These are phyloP conservation scores for Ganoderma lucidum DNA, from an alignment of 1,284 basidiomycete genomes.

Conservation along the genomic window DNA sequence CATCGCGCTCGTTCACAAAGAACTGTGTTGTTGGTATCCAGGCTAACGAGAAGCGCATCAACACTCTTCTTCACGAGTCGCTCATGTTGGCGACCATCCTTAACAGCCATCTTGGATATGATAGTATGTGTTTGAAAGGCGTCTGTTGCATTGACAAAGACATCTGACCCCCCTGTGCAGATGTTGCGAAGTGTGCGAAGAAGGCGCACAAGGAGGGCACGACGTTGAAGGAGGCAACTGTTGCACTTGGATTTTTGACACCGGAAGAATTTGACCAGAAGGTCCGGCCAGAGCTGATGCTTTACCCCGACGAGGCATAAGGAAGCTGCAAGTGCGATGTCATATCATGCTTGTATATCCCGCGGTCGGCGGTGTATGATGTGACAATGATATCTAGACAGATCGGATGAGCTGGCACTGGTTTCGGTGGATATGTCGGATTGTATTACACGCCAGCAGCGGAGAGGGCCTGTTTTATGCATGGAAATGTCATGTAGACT, in stretches of 20 bases:
- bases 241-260: constrained; percentile 86
- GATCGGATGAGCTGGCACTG: constrained; percentile 19
- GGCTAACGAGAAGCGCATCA: constrained; percentile 95
- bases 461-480: not conserved
- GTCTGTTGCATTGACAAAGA: constrained; percentile 13
- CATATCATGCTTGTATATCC: constrained; percentile 22
- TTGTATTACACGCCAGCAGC: not conserved
- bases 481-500: constrained; percentile 5
- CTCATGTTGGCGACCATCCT: constrained; percentile 97
- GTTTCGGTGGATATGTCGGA: not conserved
- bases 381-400: constrained; percentile 27
- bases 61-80: constrained; percentile 90
- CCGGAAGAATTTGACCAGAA: constrained; percentile 95
- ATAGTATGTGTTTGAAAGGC: constrained; percentile 71
- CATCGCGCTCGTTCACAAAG: constrained; percentile 92
- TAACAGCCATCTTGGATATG: constrained; percentile 93
- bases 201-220: constrained; percentile 99
- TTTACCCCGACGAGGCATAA: constrained; percentile 71
- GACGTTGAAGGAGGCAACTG: constrained; percentile 95
- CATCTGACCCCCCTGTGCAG: constrained; percentile 49
- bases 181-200: constrained; percentile 98
- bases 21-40: constrained; percentile 97
- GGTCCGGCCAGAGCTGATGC: constrained; percentile 94
- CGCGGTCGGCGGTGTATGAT: constrained; percentile 26
- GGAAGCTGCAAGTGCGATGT: constrained; percentile 7